Evolutionary conservation across 495 filamentous ascomycete genomes (phyloP), one percentile per base, ranked within the genome.

Genomic region (Daldinia concentrica): DNA sequence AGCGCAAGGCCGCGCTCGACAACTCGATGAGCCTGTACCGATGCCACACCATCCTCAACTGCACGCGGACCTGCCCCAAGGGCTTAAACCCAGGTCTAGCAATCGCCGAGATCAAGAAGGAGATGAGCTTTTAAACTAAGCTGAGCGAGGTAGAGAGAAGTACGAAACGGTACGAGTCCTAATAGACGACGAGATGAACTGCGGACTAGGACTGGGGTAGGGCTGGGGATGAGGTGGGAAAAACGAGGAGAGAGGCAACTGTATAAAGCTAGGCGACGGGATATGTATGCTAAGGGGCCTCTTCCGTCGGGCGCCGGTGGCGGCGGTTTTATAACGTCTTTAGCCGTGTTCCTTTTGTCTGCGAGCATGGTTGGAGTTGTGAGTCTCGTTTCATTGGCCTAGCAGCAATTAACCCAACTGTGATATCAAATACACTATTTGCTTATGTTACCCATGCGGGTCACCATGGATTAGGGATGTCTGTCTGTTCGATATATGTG

Each of bases 31-130:
- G 91, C 83, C 77, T 99, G 78, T 99, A 98, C 87, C 87, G 95
- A 74, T 99, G 95, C 87, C 95, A 99, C 87, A 99, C 95, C 64
- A 99, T 99, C 80, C 87, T 99, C 74, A 99, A 99, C 86, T 99
- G 95, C 89, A 91, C 92, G 69, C 86, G 91, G 79, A 97, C 95
- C 62, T 99, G 95, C 82, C 95, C 95, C 76, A 99, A 99, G 92
- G 95, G 95, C 29, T 82, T 99, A 78, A 99, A 98, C 85, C 95
- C 95, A 17, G 95, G 92, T 51, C 85, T 90, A 73, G 95, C 95
- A 4, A 97, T 99, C 84, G 93, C 93, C 65, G 90, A 97, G 88
- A 96, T 97, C 82, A 99, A 98, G 91, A 98, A 97, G 90, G 89
- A 90, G 83, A 88, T 99, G 92, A 89, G 93, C 56, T 90, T 93